Base-by-base conservation (phyloP, 2,329 filamentous ascomycete species). In the Clarireedia monteithiana region DNA sequence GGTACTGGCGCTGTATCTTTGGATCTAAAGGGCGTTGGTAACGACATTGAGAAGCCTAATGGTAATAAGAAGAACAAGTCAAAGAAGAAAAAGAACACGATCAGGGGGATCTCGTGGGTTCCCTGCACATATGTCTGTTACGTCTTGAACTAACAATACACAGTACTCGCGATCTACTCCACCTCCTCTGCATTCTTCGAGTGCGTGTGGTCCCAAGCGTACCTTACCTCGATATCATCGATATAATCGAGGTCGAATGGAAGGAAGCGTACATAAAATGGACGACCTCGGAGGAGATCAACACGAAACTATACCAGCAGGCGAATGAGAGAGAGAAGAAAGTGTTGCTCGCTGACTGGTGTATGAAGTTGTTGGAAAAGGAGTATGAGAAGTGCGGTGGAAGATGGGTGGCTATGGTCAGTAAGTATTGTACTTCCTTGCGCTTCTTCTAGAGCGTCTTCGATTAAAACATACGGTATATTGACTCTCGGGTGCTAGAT, bases 341-440 rank as follows among this genome's bases (percentile, higher is more conserved):
- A 44, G 23, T 34, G 12, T 17, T 24, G 46, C 39, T 55, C 20
- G 26, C 17, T n/a, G 27, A 40, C 15, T 55, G 53, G 53, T 49
- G 46, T 7, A 44, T 42, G 26, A 24, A 50, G 27, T 23, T 50
- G 17, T 36, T 44, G 36, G 45, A 24, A 34, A n/a, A 44, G 17
- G 53, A 55, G 24, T 20, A 50, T 17, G 42, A 20, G 36, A 55
- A 42, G 7, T 47, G 53, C 34, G 53, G 53, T 17, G 53, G 53
- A 1, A 55, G 53, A 36, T 55, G 53, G 53, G 46, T 55, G 38
- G 53, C 53, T 27, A 48, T 38, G 23, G 46, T 55, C 44, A 55
- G 53, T 55, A 23, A 55, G 53, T 50, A 27, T 27, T 55, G 27
- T 23, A 1, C 9, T 15, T 15, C 12, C 20, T n/a, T 27, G 30